Base-by-base conservation (phyloP, 2,329 filamentous ascomycete genomes). In the Gyromitra esculenta region DNA sequence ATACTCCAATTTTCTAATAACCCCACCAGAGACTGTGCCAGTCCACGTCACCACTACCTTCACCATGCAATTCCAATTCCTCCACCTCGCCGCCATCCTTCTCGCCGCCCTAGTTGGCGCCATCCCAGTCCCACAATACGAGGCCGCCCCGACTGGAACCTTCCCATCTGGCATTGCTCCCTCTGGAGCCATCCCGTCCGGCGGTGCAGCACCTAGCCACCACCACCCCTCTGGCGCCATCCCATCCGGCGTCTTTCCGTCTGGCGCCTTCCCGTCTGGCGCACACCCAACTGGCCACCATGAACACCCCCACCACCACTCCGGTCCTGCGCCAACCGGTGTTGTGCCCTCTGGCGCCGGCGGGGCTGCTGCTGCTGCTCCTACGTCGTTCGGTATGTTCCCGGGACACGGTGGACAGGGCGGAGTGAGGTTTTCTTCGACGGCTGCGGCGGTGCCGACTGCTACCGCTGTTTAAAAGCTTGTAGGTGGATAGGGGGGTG, bases 1-100 rank as follows among this genome's bases (percentile, higher is more conserved):
- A 9, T 5, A 8, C 35, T 18, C 8, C 48, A 39, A 31, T 31
- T 31, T 48, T 54, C 59, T 72, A 72, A 72, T 15, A 45, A 3
- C 6, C 37, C 9, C n/a, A 57, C 39, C 25, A 65, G 59, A 54
- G 59, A 65, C 68, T 37, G 68, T 65, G 59, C 48, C 15, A 72
- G 48, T 39, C 57, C 59, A 57, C 59, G 48, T 57, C 67, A 35
- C 21, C 52, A 69, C 25, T 50, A 18, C 52, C 45, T 39, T 48
- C 48, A 72, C 45, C 57, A 72, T 72, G 68, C 48, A 72, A 56
- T 41, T 72, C 68, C 18, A 57, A 21, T 48, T 48, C 50, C 21
- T 72, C 37, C 50, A 48, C 50, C 9, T 65, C 59, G 37, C 50
- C 18, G 60, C 59, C 13, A 18, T 43, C 21, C 21, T 65, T 37